These are phyloP conservation scores for Plectosphaerella cucumerina DNA, from an alignment of 2,329 filamentous ascomycete species.

Conservation along the genomic window DNA sequence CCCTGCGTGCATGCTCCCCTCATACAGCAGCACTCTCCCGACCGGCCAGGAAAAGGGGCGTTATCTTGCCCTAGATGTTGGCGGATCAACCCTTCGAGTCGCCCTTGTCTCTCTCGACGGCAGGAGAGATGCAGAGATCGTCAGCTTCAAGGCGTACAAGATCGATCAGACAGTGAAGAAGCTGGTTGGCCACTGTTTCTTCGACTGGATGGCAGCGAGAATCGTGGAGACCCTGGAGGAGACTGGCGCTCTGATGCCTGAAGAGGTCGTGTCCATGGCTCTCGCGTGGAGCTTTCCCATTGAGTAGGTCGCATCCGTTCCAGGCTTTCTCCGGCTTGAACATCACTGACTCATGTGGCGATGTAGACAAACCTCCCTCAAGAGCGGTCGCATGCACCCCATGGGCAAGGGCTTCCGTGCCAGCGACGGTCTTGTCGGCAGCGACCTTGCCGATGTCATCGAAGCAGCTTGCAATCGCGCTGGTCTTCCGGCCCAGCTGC, in stretches of 20 bases:
- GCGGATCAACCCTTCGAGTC: slow-evolving; percentile 62
- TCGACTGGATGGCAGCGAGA: slow-evolving; percentile 62
- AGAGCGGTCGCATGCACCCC: slow-evolving; percentile 51
- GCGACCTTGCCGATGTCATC: slow-evolving; percentile 57
- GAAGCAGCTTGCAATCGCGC: slow-evolving; percentile 45
- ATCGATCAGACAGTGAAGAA: slow-evolving; percentile 53
- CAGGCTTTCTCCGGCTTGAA: background rate
- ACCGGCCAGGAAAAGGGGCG: slow-evolving; percentile 53
- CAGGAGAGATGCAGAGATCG: slow-evolving; percentile 36
- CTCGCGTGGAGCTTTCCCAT: slow-evolving; percentile 68
- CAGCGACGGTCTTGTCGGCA: slow-evolving; percentile 50
- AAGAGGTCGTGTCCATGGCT: slow-evolving; percentile 48
- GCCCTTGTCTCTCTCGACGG: slow-evolving; percentile 58
- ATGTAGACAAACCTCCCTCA: slow-evolving; percentile 60
- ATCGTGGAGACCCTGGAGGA: slow-evolving; percentile 52
- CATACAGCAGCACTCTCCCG: slow-evolving; percentile 61
- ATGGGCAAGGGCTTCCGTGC: slow-evolving; percentile 66
- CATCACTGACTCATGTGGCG: slow-evolving; percentile 3
- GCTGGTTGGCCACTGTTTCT: slow-evolving; percentile 56
- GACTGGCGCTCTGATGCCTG: slow-evolving; percentile 22
- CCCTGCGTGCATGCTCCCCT: slow-evolving; percentile 59
- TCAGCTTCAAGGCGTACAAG: slow-evolving; percentile 50
- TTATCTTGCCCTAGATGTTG: slow-evolving; percentile 62
- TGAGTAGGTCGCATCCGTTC: slow-evolving; percentile 44
- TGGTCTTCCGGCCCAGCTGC: slow-evolving; percentile 50